Conservation (phyloP, 108 stramenopile genomes). For the Bacterosira constricta region DNA sequence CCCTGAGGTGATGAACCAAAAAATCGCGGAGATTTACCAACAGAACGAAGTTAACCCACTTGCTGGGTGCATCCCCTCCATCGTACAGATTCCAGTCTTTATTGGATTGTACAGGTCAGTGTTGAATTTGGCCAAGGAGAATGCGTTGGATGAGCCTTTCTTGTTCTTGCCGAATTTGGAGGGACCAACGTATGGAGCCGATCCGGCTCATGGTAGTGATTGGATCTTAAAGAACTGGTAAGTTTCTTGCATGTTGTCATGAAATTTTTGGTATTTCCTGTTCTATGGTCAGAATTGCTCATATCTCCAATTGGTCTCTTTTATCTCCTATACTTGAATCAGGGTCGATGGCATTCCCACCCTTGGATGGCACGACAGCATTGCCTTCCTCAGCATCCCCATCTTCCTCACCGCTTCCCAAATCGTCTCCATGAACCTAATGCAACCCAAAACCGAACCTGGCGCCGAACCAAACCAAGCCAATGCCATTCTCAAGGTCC, state of each 20-base stretch:
- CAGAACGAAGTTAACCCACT: constrained; percentile 93
- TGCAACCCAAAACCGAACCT: constrained; percentile 72
- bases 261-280: not conserved
- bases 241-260: not conserved
- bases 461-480: constrained; percentile 69
- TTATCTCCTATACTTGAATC: not conserved
- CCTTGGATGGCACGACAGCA: constrained; percentile 94
- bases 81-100: constrained; percentile 96
- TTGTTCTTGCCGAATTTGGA: constrained; percentile 95
- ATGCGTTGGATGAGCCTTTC: constrained; percentile 92
- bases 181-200: constrained; percentile 95
- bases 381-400: constrained; percentile 84
- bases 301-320: too few relatives aligned
- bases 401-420: constrained; percentile 91
- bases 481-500: constrained; percentile 84
- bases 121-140: constrained; percentile 85
- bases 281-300: not conserved
- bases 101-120: constrained; percentile 97
- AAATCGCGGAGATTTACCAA: constrained; percentile 93
- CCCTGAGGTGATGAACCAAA: constrained; percentile 95
- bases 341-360: constrained; percentile 79
- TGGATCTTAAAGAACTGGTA: constrained; percentile 87
- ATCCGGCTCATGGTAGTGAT: constrained; percentile 86
- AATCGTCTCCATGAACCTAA: constrained; percentile 86
- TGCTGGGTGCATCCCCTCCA: constrained; percentile 91